These are phyloP conservation scores for Gnomoniopsis sp. DNA, from an alignment of 2,329 filamentous ascomycete species.

Conservation along the genomic window DNA sequence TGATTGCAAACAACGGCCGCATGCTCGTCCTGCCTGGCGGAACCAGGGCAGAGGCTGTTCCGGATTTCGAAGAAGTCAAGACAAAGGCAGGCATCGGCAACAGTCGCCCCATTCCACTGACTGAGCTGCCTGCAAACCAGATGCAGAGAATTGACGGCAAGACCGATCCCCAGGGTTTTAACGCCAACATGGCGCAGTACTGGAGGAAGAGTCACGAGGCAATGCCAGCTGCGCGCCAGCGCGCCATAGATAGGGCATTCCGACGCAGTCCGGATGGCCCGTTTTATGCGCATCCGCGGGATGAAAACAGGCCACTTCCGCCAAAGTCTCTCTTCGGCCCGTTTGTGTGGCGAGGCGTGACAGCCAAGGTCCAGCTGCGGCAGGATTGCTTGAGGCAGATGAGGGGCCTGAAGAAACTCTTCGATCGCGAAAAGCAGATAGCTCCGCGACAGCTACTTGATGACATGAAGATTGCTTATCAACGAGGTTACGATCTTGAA, in stretches of 20 bases:
- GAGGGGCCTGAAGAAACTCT: conserved; percentile 20
- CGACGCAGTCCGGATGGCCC: background rate
- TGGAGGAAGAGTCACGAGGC: conserved; percentile 1
- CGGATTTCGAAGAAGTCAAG: conserved; percentile 22
- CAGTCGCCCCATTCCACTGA: conserved; percentile 5
- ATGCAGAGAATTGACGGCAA: conserved; percentile 15
- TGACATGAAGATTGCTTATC: conserved; percentile 10
- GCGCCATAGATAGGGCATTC: background rate
- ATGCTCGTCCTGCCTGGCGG: conserved; percentile 32
- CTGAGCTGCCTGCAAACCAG: conserved; percentile 2
- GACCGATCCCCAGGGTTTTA: conserved; percentile 18
- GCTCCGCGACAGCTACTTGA: conserved; percentile 28
- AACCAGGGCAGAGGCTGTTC: conserved; percentile 18
- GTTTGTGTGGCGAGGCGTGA: conserved; percentile 22
- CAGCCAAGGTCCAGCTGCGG: conserved; percentile 22
- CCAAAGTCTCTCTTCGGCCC: conserved; percentile 23
- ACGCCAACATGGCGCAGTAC: conserved; percentile 16
- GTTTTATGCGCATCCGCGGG: background rate
- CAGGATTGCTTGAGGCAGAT: conserved; percentile 27
- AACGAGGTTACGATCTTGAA: conserved; percentile 6
- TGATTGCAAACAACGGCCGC: conserved; percentile 33
- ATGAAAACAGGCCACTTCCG: conserved; percentile 10
- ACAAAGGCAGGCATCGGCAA: conserved; percentile 7
- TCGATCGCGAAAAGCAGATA: conserved; percentile 22
- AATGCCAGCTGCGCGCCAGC: conserved; percentile 14